These are phyloP conservation scores for Xylariales sp. DNA, from an alignment of 2,329 filamentous ascomycete genomes.

Conservation along the genomic window DNA sequence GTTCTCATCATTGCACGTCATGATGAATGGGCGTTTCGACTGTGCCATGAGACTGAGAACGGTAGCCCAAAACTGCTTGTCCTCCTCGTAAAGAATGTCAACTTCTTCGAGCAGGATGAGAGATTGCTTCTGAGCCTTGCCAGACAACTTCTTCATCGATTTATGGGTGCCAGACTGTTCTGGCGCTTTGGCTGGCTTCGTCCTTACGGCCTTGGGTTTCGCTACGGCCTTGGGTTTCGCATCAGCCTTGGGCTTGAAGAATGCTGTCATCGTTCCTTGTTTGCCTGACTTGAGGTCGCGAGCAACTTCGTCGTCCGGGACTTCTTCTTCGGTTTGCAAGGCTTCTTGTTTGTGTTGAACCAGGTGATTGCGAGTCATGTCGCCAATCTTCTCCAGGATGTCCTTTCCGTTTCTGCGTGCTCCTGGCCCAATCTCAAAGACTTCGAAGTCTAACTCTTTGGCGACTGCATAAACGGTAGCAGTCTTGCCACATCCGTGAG, in stretches of 20 bases:
- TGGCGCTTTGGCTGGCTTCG: slow-evolving; percentile 26
- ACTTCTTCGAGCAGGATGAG: slow-evolving; percentile 92
- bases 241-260: slow-evolving; percentile 60
- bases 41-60: slow-evolving; percentile 72
- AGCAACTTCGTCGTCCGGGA: slow-evolving; percentile 41
- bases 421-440: slow-evolving; percentile 90
- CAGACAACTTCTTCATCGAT: slow-evolving; percentile 25
- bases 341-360: slow-evolving; percentile 52
- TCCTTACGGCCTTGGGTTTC: slow-evolving; percentile 13
- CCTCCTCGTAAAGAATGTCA: slow-evolving; percentile 90
- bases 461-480: slow-evolving; percentile 88
- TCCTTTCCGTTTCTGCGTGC: slow-evolving; percentile 83
- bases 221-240: slow-evolving; percentile 17
- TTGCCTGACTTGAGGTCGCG: slow-evolving; percentile 62
- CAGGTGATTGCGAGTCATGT: slow-evolving; percentile 95
- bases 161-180: slow-evolving; percentile 24
- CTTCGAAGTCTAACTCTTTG: slow-evolving; percentile 84
- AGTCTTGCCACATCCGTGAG: slow-evolving; percentile 87
- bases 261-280: slow-evolving; percentile 74
- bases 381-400: slow-evolving; percentile 84
- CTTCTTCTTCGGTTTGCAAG: slow-evolving; percentile 22
- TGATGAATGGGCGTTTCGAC: slow-evolving; percentile 86
- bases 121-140: slow-evolving; percentile 77
- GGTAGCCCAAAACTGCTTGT: slow-evolving; percentile 90
- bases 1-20: slow-evolving; percentile 92